Evolutionary conservation across 2,329 filamentous ascomycete species (phyloP).

Genomic region (Cladophialophora carrionii): DNA sequence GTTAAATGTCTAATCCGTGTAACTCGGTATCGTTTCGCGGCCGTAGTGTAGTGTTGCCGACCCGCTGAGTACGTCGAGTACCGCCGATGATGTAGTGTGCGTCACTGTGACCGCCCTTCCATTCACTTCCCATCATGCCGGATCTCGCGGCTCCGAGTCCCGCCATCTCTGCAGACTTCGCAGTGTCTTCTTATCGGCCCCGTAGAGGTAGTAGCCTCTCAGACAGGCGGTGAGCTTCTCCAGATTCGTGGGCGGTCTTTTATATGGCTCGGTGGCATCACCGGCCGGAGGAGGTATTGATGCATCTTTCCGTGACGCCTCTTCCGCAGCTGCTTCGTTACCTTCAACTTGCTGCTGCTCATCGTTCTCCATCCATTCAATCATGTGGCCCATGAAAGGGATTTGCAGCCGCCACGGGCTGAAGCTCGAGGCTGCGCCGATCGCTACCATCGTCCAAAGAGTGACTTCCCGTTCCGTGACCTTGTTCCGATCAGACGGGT

Average conservation of each 20-base stretch:
- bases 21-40: background rate
- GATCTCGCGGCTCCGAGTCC: background rate
- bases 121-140: background rate
- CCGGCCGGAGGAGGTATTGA: background rate
- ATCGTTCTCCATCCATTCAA: constrained; percentile 30
- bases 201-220: constrained; percentile 31
- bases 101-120: background rate
- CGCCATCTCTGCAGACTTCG: constrained; percentile 21
- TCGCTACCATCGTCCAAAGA: constrained; percentile 30
- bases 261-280: background rate
- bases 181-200: constrained; percentile 27
- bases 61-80: background rate
- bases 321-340: background rate
- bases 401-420: constrained; percentile 30
- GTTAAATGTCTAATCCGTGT: background rate
- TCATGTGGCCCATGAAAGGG: constrained; percentile 34
- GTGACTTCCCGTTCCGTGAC: constrained; percentile 30
- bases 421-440: constrained; percentile 25
- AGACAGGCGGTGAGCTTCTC: constrained; percentile 28
- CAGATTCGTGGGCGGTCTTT: constrained; percentile 12
- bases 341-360: background rate
- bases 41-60: background rate
- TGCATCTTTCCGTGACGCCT: background rate
- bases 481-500: constrained; percentile 2
- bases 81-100: background rate